phyloP scores from a whole-genome alignment of 1,284 basidiomycete genomes.

The Pyrrhoderma lamaoense region DNA sequence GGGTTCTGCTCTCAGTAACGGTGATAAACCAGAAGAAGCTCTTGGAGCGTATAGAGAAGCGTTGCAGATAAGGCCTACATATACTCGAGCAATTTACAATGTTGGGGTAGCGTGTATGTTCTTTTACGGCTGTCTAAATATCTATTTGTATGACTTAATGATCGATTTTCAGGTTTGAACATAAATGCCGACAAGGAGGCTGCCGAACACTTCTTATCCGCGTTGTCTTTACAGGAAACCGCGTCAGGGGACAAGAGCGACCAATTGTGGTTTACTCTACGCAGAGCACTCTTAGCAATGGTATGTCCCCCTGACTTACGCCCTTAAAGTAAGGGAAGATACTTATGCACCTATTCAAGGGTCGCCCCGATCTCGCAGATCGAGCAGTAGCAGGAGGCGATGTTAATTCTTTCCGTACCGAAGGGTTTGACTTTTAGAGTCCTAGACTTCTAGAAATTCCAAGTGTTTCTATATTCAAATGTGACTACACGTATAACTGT shows the following conservation, averaged over 20 bases:
- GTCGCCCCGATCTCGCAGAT: conserved; percentile 42
- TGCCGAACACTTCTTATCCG: conserved; percentile 93
- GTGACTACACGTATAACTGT: not conserved
- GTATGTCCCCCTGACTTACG: conserved; percentile 37
- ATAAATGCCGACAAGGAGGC: conserved; percentile 95
- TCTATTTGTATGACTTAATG: not conserved
- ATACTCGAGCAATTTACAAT: conserved; percentile 96
- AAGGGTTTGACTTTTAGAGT: conserved; percentile 77
- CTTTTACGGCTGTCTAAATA: not conserved
- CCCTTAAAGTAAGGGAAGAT: not conserved
- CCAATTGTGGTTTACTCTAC: conserved; percentile 89
- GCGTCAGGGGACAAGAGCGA: conserved; percentile 65
- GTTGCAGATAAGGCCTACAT: conserved; percentile 88
- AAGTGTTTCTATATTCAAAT: not conserved
- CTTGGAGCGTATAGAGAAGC: conserved; percentile 93
- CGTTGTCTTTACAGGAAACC: conserved; percentile 74
- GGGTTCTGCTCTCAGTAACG: conserved; percentile 94
- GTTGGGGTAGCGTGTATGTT: conserved; percentile 88
- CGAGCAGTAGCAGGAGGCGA: conserved; percentile 36
- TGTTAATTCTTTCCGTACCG: conserved; percentile 63
- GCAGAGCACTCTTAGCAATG: conserved; percentile 78
- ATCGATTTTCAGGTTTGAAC: conserved; percentile 65
- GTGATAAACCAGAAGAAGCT: conserved; percentile 91
- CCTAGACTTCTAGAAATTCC: not conserved
- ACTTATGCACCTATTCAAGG: conserved; percentile 23